phyloP scores from a whole-genome alignment of 2,329 filamentous ascomycete species.

The Pseudogymnoascus verrucosus region DNA sequence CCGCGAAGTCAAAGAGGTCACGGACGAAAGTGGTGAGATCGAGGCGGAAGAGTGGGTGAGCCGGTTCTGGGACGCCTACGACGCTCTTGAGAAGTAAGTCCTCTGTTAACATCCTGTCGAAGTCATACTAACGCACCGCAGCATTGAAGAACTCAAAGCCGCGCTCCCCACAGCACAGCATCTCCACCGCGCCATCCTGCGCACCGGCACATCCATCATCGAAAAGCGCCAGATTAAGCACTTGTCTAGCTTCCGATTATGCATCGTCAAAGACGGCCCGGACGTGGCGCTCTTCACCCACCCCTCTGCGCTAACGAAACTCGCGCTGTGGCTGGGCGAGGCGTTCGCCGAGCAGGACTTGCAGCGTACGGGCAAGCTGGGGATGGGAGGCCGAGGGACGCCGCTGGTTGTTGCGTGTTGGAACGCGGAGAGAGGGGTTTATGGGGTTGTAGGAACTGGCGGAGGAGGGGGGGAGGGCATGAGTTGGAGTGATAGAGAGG shows the following conservation, averaged over 20 bases:
- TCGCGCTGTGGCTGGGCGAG: constrained; percentile 90
- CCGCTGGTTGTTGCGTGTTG: constrained; percentile 86
- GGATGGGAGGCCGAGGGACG: constrained; percentile 62
- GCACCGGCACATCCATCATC: constrained; percentile 82
- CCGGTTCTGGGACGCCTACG: constrained; percentile 65
- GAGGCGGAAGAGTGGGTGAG: constrained; percentile 58
- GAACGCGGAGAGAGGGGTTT: constrained; percentile 79
- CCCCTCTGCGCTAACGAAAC: constrained; percentile 83
- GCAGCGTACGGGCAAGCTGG: constrained; percentile 61
- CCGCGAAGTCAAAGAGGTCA: constrained; percentile 37
- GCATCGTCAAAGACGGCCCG: constrained; percentile 88
- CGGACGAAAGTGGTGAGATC: constrained; percentile 35
- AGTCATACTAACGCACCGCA: constrained; percentile 38
- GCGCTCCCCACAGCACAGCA: constrained; percentile 79
- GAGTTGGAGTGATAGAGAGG: constrained; percentile 59
- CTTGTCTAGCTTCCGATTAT: constrained; percentile 86
- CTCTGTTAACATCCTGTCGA: constrained; percentile 8
- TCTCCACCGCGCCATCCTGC: constrained; percentile 84
- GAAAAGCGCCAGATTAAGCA: constrained; percentile 93
- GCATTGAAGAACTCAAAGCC: constrained; percentile 66
- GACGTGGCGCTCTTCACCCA: constrained; percentile 89
- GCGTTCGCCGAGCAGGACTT: constrained; percentile 84
- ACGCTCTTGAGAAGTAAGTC: constrained; percentile 60
- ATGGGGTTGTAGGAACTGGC: constrained; percentile 87
- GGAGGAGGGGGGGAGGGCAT: constrained; percentile 68